These are phyloP conservation scores for Plantago major DNA, from an alignment of 257 asterid species.

Conservation along the genomic window DNA sequence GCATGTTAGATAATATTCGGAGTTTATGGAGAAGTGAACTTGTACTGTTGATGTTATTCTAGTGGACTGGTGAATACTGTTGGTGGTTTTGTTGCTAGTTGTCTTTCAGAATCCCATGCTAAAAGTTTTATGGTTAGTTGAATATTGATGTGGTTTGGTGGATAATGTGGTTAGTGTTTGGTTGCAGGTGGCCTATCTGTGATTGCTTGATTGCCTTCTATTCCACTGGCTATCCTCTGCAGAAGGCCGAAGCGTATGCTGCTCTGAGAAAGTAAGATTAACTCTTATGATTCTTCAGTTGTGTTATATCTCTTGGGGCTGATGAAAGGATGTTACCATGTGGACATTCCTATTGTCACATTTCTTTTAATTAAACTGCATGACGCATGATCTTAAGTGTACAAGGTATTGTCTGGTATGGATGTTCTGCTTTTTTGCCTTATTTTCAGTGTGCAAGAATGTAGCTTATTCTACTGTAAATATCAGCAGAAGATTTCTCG, in stretches of 20 bases:
- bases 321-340: background rate
- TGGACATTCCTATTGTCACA: background rate
- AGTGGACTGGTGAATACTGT: background rate
- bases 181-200: conserved; percentile 88
- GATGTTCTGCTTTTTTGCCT: no score
- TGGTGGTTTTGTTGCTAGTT: background rate
- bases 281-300: background rate
- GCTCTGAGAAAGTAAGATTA: conserved; percentile 71
- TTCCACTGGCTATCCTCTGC: conserved; percentile 73
- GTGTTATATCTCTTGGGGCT: background rate
- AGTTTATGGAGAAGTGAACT: no score
- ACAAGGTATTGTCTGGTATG: no score
- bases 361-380: no score
- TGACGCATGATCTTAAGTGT: no score
- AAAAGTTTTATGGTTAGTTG: background rate
- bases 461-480: no score
- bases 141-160: background rate
- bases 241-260: conserved; percentile 90
- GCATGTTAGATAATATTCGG: no score
- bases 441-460: no score
- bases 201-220: conserved; percentile 95
- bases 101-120: background rate
- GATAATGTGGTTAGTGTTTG: conserved; percentile 8
- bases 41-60: no score
- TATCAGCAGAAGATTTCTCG: no score